These are phyloP conservation scores for Linderniella brevidens DNA, from an alignment of 257 asterid species.

Conservation along the genomic window DNA sequence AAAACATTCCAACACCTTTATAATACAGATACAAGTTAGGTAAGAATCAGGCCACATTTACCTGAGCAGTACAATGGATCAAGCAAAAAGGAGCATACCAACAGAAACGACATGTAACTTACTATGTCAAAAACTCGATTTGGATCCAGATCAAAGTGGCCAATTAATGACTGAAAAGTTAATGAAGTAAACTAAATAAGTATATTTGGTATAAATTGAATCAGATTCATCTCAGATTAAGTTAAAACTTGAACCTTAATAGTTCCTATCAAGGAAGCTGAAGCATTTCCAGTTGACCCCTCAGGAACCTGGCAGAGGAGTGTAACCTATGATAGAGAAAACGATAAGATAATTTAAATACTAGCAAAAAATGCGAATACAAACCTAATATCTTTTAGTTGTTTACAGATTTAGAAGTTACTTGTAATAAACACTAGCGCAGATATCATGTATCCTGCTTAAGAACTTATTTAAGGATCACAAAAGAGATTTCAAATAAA, in stretches of 20 bases:
- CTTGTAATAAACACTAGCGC: no score
- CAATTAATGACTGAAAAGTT: constrained; percentile 75
- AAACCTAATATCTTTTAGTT: no score
- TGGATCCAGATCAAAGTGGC: constrained; percentile 98
- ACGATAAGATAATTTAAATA: neutral
- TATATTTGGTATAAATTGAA: no score
- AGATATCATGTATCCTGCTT: neutral
- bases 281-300: constrained; percentile 42
- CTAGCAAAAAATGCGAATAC: neutral
- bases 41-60: constrained; percentile 15
- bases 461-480: neutral
- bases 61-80: constrained; percentile 4
- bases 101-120: constrained; percentile 18
- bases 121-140: constrained; percentile 97
- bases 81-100: neutral
- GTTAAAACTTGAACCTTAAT: constrained; percentile 47
- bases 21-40: constrained; percentile 7
- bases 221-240: no score
- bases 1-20: constrained; percentile 81
- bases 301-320: constrained; percentile 87
- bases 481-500: constrained; percentile 1
- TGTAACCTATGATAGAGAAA: constrained; percentile 45
- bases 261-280: constrained; percentile 74
- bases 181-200: no score
- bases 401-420: no score